Conservation (phyloP, 768 basidiomycete species). For the Suillus ampliporus region DNA sequence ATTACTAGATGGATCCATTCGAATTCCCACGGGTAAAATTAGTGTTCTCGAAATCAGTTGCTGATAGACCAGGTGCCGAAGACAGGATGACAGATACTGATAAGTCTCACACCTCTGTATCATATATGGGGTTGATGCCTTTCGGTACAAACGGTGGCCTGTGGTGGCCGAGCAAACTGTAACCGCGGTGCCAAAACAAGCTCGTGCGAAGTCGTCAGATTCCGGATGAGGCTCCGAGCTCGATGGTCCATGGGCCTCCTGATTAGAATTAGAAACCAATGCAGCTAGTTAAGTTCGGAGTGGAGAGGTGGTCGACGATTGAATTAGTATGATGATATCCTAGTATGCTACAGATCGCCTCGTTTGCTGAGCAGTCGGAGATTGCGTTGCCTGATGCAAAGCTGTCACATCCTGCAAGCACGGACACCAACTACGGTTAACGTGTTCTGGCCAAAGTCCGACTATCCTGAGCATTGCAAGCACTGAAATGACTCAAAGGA, state of each 20-base stretch:
- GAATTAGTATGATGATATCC: conserved; percentile 5
- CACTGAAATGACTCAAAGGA: conserved; percentile 2
- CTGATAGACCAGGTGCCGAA: conserved; percentile 11
- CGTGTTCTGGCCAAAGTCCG: neutral
- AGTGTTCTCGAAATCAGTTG: conserved; percentile 4
- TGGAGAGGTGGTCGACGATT: conserved; percentile 1
- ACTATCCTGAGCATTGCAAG: conserved; percentile 4
- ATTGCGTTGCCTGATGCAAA: conserved; percentile 4
- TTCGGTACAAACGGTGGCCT: conserved; percentile 3
- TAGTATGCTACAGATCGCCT: neutral
- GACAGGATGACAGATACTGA: conserved; percentile 1
- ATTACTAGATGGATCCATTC: neutral
- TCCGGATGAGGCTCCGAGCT: neutral
- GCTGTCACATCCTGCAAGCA: conserved; percentile 4
- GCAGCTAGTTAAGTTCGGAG: neutral
- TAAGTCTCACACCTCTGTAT: conserved; percentile 11
- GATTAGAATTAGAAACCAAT: conserved; percentile 1
- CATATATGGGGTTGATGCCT: neutral
- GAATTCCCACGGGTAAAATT: conserved; percentile 9
- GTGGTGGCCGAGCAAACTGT: conserved; percentile 19
- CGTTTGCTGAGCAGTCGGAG: conserved; percentile 3
- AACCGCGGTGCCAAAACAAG: conserved; percentile 11
- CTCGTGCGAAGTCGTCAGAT: conserved; percentile 1
- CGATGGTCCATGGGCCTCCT: neutral
- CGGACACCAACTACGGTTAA: neutral